A percentile compares a stretch with the other conserved stretches of the same genome.
Conservation (phyloP, 1,139 yeast genomes). For the Hanseniaspora sp. region DNA sequence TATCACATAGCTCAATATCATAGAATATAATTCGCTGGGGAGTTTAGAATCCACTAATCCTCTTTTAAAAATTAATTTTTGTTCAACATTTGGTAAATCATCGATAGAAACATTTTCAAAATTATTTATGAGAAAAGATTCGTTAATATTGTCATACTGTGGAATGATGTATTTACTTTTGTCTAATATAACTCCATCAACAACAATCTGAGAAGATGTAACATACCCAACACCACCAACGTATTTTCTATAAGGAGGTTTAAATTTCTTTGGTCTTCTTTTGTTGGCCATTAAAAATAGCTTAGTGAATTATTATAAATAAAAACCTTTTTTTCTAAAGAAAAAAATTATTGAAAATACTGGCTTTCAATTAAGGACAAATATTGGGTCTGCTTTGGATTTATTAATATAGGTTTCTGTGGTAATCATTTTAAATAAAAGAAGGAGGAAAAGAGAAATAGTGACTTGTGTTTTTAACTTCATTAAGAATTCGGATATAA, state of each 20-base stretch:
- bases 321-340: too few relatives aligned
- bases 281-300: slow-evolving; percentile 56
- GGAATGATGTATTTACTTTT: slow-evolving; percentile 13
- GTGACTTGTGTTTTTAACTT: too few relatives aligned
- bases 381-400: too few relatives aligned
- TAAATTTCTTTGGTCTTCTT: slow-evolving; percentile 68
- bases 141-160: slow-evolving; percentile 18
- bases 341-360: too few relatives aligned
- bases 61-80: slow-evolving; percentile 8
- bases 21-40: slow-evolving; percentile 15
- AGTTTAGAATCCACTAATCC: slow-evolving; percentile 13
- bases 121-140: slow-evolving; percentile 1
- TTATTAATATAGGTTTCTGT: too few relatives aligned
- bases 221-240: slow-evolving; percentile 48
- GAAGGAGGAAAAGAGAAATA: too few relatives aligned
- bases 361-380: too few relatives aligned
- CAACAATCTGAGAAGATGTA: background rate
- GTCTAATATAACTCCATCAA: slow-evolving; percentile 12
- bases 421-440: too few relatives aligned
- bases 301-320: too few relatives aligned
- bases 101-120: background rate
- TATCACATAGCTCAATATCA: slow-evolving; percentile 5
- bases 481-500: too few relatives aligned
- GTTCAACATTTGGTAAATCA: background rate
- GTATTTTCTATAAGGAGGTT: slow-evolving; percentile 66